Percentiles rank a stretch among this genome's conserved stretches.
Evolutionary conservation across 2,329 filamentous ascomycete genomes (phyloP).

Genomic region (Magnaporthales sp.): DNA sequence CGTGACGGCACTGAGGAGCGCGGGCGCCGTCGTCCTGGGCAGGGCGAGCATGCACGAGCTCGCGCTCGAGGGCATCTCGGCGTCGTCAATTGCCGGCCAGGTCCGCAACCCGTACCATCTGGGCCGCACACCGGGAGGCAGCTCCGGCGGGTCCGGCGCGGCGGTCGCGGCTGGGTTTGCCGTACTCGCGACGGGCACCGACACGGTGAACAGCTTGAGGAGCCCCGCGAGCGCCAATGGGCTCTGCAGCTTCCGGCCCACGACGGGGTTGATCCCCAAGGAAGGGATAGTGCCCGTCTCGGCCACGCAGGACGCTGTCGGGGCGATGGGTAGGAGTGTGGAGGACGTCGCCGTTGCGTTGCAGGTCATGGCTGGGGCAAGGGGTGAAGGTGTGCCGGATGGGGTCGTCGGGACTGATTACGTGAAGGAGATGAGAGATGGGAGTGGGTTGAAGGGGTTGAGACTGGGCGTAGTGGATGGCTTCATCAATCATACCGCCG

Average conservation of each 20-base stretch:
- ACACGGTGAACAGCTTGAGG: conserved; percentile 54
- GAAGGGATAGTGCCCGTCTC: conserved; percentile 47
- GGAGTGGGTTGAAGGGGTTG: conserved; percentile 16
- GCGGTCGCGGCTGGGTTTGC: conserved; percentile 47
- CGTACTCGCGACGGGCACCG: conserved; percentile 48
- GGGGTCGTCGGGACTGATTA: conserved; percentile 36
- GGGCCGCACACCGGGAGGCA: conserved; percentile 56
- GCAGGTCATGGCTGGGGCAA: conserved; percentile 42
- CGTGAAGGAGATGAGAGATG: conserved; percentile 14
- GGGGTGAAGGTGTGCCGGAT: conserved; percentile 38
- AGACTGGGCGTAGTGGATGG: conserved; percentile 31
- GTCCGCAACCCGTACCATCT: conserved; percentile 59
- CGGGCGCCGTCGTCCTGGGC: conserved; percentile 49
- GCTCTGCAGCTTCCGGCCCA: conserved; percentile 51
- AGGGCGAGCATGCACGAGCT: conserved; percentile 57
- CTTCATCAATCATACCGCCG: conserved; percentile 46
- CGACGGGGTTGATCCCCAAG: conserved; percentile 39
- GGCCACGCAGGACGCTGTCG: conserved; percentile 45
- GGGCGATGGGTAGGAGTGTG: conserved; percentile 42
- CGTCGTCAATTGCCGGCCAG: conserved; percentile 55
- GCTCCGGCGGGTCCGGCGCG: conserved; percentile 53
- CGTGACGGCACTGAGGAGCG: conserved; percentile 36
- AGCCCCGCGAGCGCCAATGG: conserved; percentile 54
- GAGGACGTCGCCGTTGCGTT: conserved; percentile 41
- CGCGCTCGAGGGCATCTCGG: conserved; percentile 53